Evolutionary conservation across 2,329 filamentous ascomycete species (phyloP).

Genomic region (Aspergillus sp.): DNA sequence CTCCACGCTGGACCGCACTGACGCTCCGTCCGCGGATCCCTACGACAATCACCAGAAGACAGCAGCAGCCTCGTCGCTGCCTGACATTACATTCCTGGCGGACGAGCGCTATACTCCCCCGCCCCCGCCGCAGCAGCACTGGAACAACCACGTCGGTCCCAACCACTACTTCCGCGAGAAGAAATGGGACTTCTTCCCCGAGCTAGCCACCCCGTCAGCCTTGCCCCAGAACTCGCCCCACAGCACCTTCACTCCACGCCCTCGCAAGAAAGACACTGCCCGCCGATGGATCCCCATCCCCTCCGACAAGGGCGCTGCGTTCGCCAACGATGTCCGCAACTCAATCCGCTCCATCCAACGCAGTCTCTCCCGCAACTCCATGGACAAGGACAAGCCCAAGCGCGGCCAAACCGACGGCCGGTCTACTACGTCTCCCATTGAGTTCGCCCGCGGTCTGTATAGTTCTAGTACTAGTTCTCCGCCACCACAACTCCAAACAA

Average conservation of each 20-base stretch:
- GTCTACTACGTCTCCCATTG: conserved; percentile 15
- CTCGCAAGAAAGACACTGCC: conserved; percentile 23
- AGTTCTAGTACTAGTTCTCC: background rate
- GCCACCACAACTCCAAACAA: conserved; percentile 4
- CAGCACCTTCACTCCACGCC: conserved; percentile 10
- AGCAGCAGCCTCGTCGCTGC: background rate
- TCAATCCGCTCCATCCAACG: conserved; percentile 37
- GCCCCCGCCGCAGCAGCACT: conserved; percentile 19
- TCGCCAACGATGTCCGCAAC: conserved; percentile 28
- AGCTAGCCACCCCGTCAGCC: conserved; percentile 33
- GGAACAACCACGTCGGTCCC: conserved; percentile 23
- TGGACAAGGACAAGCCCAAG: conserved; percentile 19
- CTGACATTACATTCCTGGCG: conserved; percentile 11
- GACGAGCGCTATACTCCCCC: conserved; percentile 26
- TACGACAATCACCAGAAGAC: conserved; percentile 2
- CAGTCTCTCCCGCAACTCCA: conserved; percentile 26
- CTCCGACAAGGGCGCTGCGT: conserved; percentile 22
- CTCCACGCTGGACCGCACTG: conserved; percentile 10
- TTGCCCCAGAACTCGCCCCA: conserved; percentile 17
- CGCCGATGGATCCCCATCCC: conserved; percentile 28
- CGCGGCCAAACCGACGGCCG: conserved; percentile 1
- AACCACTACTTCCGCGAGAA: conserved; percentile 42
- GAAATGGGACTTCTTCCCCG: conserved; percentile 44
- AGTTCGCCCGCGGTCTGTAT: conserved; percentile 7
- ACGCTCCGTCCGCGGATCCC: conserved; percentile 6